Evolutionary conservation across 2,329 filamentous ascomycete genomes (phyloP), one percentile per base, ranked within the genome.

Genomic region (Trichoderma pleuroti): DNA sequence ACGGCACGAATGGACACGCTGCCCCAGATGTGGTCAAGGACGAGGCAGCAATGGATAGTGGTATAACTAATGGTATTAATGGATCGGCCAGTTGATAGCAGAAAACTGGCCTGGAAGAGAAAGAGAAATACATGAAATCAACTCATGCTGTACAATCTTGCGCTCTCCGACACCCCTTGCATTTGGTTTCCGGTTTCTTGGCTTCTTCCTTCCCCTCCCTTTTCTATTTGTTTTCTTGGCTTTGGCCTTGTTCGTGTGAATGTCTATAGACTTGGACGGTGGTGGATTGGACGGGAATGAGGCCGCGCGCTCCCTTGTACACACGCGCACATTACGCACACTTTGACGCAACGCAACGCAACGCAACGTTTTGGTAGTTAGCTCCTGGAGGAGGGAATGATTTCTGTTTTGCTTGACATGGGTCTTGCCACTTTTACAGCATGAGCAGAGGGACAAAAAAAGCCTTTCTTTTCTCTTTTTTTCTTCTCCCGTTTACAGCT

Each of bases 41-140:
- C 18, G 68, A 70, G 26, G 32, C 70, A 42, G 54, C 72, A 32
- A 70, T 70, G 10, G 76, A 79, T 28, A 75, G 77, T 49, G 73
- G 68, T 18, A 70, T 77, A 46, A 72, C 73, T 61, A 79, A 81
- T 68, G 79, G 79, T 54, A 72, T 77, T 54, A 76, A 80, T 68
- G 76, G 76, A 72, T 73, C 74, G 18, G 34, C 57, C 42, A 68
- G 49, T 60, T 71, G 52, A 71, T 42, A 14, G 10, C 28, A 11
- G 57, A 32, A 24, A 32, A 24, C 42, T 68, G 57, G 24, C n/a
- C 21, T 63, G 49, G 60, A 39, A 52, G 59, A 32, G 66, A 34
- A 52, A 21, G 36, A 70, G 26, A 54, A 26, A 26, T 52, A n/a
- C 21, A 52, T 30, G 52, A 62, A 65, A 69, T 49, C 52, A 32